Evolutionary conservation across 306 rosid genomes (phyloP).

Genomic region (Malus asiatica): DNA sequence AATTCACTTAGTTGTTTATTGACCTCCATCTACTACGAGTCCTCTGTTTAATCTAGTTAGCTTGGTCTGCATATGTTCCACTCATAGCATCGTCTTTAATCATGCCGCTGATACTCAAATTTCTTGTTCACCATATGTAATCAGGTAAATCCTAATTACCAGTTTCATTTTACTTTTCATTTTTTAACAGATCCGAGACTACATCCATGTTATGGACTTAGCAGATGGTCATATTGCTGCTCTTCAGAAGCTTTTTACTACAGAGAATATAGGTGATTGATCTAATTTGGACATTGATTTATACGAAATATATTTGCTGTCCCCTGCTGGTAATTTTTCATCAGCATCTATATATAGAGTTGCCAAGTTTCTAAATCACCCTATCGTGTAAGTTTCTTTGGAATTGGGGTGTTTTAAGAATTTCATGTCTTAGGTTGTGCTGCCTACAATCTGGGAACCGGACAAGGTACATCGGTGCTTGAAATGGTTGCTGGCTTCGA

Average conservation of each 20-base stretch:
- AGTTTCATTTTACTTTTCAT: background rate
- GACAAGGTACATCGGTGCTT: conserved; percentile 80
- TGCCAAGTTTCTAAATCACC: background rate
- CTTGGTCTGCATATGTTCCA: background rate
- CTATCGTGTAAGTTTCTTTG: background rate
- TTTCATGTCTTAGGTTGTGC: conserved; percentile 58
- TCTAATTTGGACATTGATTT: background rate
- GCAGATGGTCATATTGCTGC: conserved; percentile 99
- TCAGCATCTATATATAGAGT: no score
- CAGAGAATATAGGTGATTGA: conserved; percentile 52
- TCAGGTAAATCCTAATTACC: background rate
- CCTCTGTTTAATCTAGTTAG: background rate
- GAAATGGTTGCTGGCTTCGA: conserved; percentile 92
- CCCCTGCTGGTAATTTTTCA: background rate
- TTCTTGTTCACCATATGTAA: background rate
- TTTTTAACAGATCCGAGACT: conserved; percentile 72
- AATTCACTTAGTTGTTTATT: background rate
- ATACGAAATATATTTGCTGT: background rate
- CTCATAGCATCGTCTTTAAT: background rate
- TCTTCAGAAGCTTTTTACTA: conserved; percentile 58
- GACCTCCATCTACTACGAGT: background rate
- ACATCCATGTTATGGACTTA: conserved; percentile 95
- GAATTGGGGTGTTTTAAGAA: conserved; percentile 10
- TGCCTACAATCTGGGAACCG: conserved; percentile 88
- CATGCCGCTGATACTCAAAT: background rate